phyloP scores from a whole-genome alignment of 2,329 filamentous ascomycete genomes.

The Nigrospora oryzae region DNA sequence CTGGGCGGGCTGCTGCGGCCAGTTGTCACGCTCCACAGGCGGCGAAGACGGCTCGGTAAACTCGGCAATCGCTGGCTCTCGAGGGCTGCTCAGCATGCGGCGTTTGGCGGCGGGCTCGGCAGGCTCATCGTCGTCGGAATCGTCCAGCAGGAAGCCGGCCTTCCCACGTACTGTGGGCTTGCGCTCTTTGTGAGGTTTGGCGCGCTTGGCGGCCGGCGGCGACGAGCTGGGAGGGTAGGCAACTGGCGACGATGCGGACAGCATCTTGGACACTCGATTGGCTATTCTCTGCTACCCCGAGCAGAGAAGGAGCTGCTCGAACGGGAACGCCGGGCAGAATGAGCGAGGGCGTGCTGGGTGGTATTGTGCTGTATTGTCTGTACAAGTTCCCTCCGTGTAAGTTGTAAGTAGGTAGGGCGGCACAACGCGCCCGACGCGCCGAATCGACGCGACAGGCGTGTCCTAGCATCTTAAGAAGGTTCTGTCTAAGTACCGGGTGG shows the following conservation, averaged over 20 bases:
- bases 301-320: too few relatives aligned
- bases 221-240: constrained; percentile 44
- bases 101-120: constrained; percentile 30
- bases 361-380: too few relatives aligned
- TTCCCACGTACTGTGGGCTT: constrained; percentile 25
- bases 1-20: constrained; percentile 1
- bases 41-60: constrained; percentile 15
- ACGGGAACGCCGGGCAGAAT: too few relatives aligned
- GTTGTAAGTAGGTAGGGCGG: too few relatives aligned
- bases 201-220: constrained; percentile 25
- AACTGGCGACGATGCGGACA: constrained; percentile 51
- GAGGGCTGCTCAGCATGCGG: constrained; percentile 28
- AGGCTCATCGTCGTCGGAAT: constrained; percentile 28
- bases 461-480: too few relatives aligned
- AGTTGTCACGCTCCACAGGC: constrained; percentile 5
- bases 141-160: constrained; percentile 34
- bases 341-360: too few relatives aligned
- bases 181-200: constrained; percentile 21
- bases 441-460: too few relatives aligned
- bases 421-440: too few relatives aligned
- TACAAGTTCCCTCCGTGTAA: too few relatives aligned
- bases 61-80: constrained; percentile 7
- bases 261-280: constrained; percentile 33
- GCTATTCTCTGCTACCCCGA: not conserved
- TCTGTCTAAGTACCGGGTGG: too few relatives aligned